Evolutionary conservation across 805 yeast genomes (phyloP).

Genomic region (Yueomyces sp.): DNA sequence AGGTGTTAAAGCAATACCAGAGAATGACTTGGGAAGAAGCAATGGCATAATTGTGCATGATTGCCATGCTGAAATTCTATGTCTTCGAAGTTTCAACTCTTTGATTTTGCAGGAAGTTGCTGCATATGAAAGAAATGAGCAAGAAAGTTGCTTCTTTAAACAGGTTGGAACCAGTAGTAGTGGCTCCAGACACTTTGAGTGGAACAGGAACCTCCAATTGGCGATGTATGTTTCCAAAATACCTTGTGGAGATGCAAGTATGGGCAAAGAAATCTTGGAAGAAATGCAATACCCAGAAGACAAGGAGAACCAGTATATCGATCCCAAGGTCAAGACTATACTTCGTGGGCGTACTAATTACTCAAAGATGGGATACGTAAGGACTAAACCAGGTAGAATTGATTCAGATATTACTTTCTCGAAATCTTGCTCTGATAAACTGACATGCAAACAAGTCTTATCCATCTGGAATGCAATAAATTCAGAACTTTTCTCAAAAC

Average conservation of each 20-base stretch:
- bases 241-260: slow-evolving; percentile 88
- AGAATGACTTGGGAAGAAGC: slow-evolving; percentile 27
- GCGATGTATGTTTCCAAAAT: slow-evolving; percentile 58
- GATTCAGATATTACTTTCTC: slow-evolving; percentile 65
- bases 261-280: slow-evolving; percentile 26
- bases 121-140: neutral
- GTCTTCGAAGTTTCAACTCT: slow-evolving; percentile 57
- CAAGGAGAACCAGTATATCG: slow-evolving; percentile 16
- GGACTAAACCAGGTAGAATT: slow-evolving; percentile 87
- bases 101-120: slow-evolving; percentile 37
- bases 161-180: slow-evolving; percentile 4
- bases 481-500: slow-evolving; percentile 22
- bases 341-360: slow-evolving; percentile 57
- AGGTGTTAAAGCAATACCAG: slow-evolving; percentile 73
- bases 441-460: slow-evolving; percentile 46
- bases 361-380: slow-evolving; percentile 43
- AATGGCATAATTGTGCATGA: slow-evolving; percentile 68
- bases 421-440: slow-evolving; percentile 83
- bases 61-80: slow-evolving; percentile 78
- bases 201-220: slow-evolving; percentile 30
- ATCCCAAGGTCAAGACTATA: slow-evolving; percentile 14
- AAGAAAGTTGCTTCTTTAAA: neutral
- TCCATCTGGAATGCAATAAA: slow-evolving; percentile 40
- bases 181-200: slow-evolving; percentile 11
- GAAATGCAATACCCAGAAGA: slow-evolving; percentile 5